Conservation (phyloP, 169 alveolate genomes). For the Besnoitia besnoiti region DNA sequence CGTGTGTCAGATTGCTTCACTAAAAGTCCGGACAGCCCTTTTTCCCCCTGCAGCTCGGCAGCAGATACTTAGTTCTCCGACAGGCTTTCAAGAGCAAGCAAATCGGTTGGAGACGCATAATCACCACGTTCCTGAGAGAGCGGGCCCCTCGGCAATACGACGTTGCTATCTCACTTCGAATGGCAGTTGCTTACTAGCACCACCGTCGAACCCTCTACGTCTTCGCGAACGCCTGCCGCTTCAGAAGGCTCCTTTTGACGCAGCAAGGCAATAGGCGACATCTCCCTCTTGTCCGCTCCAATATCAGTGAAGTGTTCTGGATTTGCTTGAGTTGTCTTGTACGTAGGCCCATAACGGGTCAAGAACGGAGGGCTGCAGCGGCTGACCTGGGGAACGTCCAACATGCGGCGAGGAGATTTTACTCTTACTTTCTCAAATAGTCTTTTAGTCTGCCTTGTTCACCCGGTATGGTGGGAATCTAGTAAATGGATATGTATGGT, state of each 20-base stretch:
- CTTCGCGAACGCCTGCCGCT: not conserved
- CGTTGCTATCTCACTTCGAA: not conserved
- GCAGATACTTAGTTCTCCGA: not conserved
- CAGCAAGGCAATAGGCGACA: not conserved
- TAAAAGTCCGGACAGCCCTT: no score
- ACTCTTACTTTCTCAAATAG: not conserved
- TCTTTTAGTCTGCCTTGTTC: not conserved
- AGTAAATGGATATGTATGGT: not conserved
- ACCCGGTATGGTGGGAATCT: not conserved
- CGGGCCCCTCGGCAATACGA: not conserved
- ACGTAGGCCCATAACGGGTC: slow-evolving; percentile 30
- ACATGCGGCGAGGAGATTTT: not conserved
- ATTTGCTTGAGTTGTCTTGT: not conserved
- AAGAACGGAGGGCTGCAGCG: slow-evolving; percentile 30
- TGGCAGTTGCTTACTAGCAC: not conserved
- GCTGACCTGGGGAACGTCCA: not conserved
- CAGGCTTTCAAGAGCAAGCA: not conserved
- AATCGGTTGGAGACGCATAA: not conserved
- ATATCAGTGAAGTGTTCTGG: not conserved
- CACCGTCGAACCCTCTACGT: not conserved
- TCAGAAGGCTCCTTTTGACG: not conserved
- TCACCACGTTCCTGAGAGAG: slow-evolving; percentile 23
- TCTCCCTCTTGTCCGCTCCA: not conserved
- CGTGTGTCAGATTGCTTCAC: no score
- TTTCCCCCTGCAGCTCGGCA: no score